Base-by-base conservation (phyloP, 768 basidiomycete genomes). In the Mycena amicta region DNA sequence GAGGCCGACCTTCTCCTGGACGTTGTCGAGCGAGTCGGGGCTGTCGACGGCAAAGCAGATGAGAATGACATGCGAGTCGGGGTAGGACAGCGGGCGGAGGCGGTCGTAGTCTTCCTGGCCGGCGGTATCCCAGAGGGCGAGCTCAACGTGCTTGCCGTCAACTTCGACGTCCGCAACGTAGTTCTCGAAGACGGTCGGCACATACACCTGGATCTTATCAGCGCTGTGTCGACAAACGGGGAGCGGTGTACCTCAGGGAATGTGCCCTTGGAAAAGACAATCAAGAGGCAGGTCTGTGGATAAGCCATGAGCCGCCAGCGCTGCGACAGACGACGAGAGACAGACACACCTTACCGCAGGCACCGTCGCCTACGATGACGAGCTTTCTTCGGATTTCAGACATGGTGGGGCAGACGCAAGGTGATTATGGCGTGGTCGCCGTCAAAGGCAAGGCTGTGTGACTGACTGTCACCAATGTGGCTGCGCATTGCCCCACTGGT, bases 71-170 rank as follows among this genome's bases (percentile, higher is more conserved):
- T 99, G 95, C n/a, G 94, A 95, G 79, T 98, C 96, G 56, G 96
- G 96, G 78, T 99, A 99, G 68, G 90, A 93, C 71, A 99, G 86
- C 60, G 97, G 97, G 61, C 97, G 86, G 66, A 99, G 92, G 68
- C 96, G 92, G 76, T 98, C 97, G 75, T 98, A 98, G 75, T 98
- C 97, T 77, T 98, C 96, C 75, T 98, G 96, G 53, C 97, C 97
- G 30, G 97, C 96, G 52, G 97, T 98, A 95, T 98, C 97, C 97
- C 97, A 98, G 68, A 99, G 79, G 27, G 97, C 96, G 68, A 99
- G 83, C 77, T 99, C 97, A 67, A 98, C 95, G 72, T 95, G 93
- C 80, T 96, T 98, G 66, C 93, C 93, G 70, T 98, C 96, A 61
- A 98, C 95, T 74, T 98, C 94, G 50, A 98, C 95, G 74, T 98